A percentile compares a stretch with the other conserved stretches of the same genome.
Evolutionary conservation across 2,329 filamentous ascomycete genomes (phyloP).

Genomic region (Trichoderma sp.): DNA sequence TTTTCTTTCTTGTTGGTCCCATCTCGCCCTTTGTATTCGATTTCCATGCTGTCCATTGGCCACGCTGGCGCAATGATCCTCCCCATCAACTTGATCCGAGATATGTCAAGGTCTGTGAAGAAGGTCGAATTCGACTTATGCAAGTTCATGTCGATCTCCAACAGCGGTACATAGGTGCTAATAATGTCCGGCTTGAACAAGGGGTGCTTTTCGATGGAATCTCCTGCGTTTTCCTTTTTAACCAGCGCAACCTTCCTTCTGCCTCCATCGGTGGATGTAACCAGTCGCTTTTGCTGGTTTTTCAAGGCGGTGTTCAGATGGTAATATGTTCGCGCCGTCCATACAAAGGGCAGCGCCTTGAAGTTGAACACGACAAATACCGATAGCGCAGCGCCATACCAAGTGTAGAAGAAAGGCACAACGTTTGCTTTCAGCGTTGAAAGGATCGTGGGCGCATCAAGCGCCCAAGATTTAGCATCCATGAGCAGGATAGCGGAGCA

Average conservation of each 20-base stretch:
- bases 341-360: conserved; percentile 11
- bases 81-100: neutral
- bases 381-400: neutral
- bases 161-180: conserved; percentile 2
- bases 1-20: conserved; percentile 1
- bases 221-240: neutral
- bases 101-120: neutral
- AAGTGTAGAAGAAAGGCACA: neutral
- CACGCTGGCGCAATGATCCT: neutral
- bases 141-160: conserved; percentile 21
- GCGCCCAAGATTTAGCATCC: neutral
- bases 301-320: conserved; percentile 4
- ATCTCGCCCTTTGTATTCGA: conserved; percentile 22
- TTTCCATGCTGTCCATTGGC: neutral
- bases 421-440: neutral
- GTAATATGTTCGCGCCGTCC: conserved; percentile 19
- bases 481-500: neutral
- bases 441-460: neutral
- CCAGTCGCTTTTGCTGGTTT: neutral
- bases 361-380: conserved; percentile 7
- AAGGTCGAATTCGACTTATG: conserved; percentile 22
- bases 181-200: conserved; percentile 16
- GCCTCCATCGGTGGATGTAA: neutral
- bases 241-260: neutral
- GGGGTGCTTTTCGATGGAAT: conserved; percentile 8